phyloP scores from a whole-genome alignment of 2,329 filamentous ascomycete genomes.

The Hawksworthiomyces lignivorus region DNA sequence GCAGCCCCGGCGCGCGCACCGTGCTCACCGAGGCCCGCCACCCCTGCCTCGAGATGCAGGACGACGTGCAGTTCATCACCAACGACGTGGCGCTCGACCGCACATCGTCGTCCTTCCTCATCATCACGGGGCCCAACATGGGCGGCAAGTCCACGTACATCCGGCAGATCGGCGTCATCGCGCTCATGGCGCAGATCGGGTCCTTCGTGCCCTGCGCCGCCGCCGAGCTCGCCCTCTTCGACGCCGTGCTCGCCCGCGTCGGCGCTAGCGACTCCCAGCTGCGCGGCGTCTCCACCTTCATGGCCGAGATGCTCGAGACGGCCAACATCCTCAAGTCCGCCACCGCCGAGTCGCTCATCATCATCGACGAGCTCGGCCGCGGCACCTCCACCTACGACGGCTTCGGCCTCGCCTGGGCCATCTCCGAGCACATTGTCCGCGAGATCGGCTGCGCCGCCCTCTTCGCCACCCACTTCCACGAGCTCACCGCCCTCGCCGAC shows the following conservation, averaged over 20 bases:
- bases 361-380: conserved; percentile 94
- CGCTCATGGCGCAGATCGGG: conserved; percentile 92
- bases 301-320: conserved; percentile 99
- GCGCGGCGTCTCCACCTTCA: conserved; percentile 96
- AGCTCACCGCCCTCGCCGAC: conserved; percentile 84
- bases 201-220: conserved; percentile 90
- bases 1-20: conserved; percentile 68
- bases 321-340: conserved; percentile 97
- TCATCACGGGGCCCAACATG: conserved; percentile 98
- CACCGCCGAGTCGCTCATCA: conserved; percentile 90
- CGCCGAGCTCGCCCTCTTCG: conserved; percentile 91
- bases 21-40: conserved; percentile 89
- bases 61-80: conserved; percentile 96
- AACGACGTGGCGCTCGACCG: conserved; percentile 84
- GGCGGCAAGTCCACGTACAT: conserved; percentile 98
- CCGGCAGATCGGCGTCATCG: conserved; percentile 91
- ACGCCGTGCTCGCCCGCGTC: conserved; percentile 91
- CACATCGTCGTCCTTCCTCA: conserved; percentile 77
- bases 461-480: conserved; percentile 98
- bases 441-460: conserved; percentile 91
- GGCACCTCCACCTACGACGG: conserved; percentile 98
- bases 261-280: conserved; percentile 94
- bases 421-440: conserved; percentile 92
- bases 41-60: conserved; percentile 97
- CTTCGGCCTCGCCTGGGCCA: conserved; percentile 98